Base-by-base conservation (phyloP, 176 grass and related monocot species). In the Paspalum vaginatum region DNA sequence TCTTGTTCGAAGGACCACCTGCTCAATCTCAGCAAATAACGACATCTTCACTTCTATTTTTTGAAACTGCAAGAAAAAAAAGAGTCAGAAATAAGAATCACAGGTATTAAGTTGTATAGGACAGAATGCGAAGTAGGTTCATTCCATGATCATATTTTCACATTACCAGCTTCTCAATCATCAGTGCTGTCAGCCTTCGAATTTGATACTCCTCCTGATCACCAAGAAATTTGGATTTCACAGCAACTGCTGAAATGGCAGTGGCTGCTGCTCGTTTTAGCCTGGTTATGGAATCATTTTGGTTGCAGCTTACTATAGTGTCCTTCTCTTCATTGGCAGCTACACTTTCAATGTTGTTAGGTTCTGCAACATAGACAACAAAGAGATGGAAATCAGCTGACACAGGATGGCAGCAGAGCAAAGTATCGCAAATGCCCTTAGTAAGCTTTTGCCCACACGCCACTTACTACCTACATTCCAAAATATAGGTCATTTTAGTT, bases 141-240 rank as follows among this genome's bases (percentile, higher is more conserved):
- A 18, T 79, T 27, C 6, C 24, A 24, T 59, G 37, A 48, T 37
- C 68, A 40, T 27, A 11, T 60, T 50, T 82, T 79, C 58, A 12
- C 17, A 43, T 4, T 85, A 99, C 96, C 93, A 95, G 90, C 62
- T 99, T 99, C 46, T 99, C 92, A 55, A 95, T 91, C 82, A 95
- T 85, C 52, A 91, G 82, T 21, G 90, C 89, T 54, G 91, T 82
- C n/a, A 93, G 76, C 76, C 87, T 85, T 81, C 56, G 65, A 78
- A 99, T 88, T 57, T 99, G 88, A 76, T 84, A 85, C 86, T 99
- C 96, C 70, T 99, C 96, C 78, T 93, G 86, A 77, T 91, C 86
- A 38, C 93, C 92, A 8, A 99, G 93, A 72, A 91, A 86, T 79
- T 93, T 93, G 72, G 96, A 84, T 83, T 99, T 99, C 45, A 93